Evolutionary conservation across 495 filamentous ascomycete genomes (phyloP).

Genomic region (Lentithecium fluviatile): DNA sequence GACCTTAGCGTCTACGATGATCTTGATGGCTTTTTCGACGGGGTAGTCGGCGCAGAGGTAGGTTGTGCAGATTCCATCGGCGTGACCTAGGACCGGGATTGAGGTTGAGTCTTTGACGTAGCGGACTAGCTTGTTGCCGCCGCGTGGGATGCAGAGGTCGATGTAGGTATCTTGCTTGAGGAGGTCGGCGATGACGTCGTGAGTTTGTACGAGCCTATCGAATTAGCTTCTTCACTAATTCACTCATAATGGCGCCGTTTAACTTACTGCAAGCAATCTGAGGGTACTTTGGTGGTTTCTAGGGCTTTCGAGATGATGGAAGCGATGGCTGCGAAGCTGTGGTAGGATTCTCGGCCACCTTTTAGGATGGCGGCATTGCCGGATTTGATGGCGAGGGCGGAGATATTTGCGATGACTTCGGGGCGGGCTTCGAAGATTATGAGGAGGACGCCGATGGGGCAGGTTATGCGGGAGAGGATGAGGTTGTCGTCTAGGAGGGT

Average conservation of each 20-base stretch:
- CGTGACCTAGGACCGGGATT: constrained; percentile 95
- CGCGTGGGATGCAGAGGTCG: constrained; percentile 92
- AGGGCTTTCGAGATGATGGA: constrained; percentile 79
- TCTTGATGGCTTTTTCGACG: constrained; percentile 64
- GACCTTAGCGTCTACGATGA: constrained; percentile 88
- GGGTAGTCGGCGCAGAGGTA: constrained; percentile 85
- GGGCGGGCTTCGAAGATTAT: constrained; percentile 98
- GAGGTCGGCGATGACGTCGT: constrained; percentile 82
- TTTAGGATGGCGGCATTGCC: constrained; percentile 97
- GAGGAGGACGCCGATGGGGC: constrained; percentile 91
- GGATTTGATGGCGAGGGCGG: constrained; percentile 94
- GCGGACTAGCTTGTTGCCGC: constrained; percentile 88
- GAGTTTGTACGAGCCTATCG: constrained; percentile 69
- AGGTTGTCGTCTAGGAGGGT: constrained; percentile 89
- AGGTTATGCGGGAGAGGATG: constrained; percentile 78
- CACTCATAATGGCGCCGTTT: too few species aligned
- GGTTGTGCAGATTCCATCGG: constrained; percentile 87
- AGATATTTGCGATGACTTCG: constrained; percentile 98
- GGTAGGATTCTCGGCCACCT: constrained; percentile 92
- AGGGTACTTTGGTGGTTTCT: constrained; percentile 72
- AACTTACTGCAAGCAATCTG: constrained; percentile 68
- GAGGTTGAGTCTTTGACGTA: constrained; percentile 86
- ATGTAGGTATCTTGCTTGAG: constrained; percentile 81
- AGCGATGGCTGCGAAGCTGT: constrained; percentile 88
- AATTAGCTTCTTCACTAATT: too few species aligned